These are phyloP conservation scores for Cylindricascospora bacillispora DNA, from an alignment of 1,139 yeast genomes.

Conservation along the genomic window DNA sequence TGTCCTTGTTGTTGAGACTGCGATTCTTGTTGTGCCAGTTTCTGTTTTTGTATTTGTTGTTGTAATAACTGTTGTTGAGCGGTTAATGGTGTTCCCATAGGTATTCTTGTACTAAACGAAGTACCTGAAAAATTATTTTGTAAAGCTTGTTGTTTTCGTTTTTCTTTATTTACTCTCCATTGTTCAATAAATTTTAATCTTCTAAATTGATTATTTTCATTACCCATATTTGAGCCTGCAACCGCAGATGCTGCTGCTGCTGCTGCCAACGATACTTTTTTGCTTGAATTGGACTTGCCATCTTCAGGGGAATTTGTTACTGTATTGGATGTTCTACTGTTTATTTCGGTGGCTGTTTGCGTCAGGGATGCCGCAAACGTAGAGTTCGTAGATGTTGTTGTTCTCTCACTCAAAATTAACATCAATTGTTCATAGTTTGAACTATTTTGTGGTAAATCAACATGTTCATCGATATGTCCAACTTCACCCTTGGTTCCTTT, in stretches of 20 bases:
- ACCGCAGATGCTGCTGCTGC: slow-evolving; percentile 27
- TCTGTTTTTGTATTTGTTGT: slow-evolving; percentile 8
- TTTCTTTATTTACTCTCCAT: slow-evolving; percentile 32
- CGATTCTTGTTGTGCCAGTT: slow-evolving; percentile 8
- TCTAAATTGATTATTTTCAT: slow-evolving; percentile 35
- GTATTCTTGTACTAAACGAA: slow-evolving; percentile 21
- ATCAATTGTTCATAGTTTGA: slow-evolving; percentile 86
- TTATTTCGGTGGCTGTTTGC: slow-evolving; percentile 23
- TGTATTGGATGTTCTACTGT: slow-evolving; percentile 9
- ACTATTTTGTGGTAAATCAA: slow-evolving; percentile 59
- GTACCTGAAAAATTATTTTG: slow-evolving; percentile 13
- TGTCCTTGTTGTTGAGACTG: slow-evolving; percentile 1
- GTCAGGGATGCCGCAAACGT: slow-evolving; percentile 25
- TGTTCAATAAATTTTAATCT: slow-evolving; percentile 39
- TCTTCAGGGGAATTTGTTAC: slow-evolving; percentile 1
- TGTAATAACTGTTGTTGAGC: slow-evolving; percentile 22
- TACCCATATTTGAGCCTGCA: slow-evolving; percentile 17
- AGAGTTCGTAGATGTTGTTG: slow-evolving; percentile 24
- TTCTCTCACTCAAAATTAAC: slow-evolving; percentile 35
- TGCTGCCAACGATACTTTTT: slow-evolving; percentile 18
- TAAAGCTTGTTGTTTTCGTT: slow-evolving; percentile 29
- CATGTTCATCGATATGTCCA: slow-evolving; percentile 41
- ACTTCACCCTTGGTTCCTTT: slow-evolving; percentile 31
- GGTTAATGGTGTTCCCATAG: slow-evolving; percentile 24
- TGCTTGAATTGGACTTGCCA: slow-evolving; percentile 4